Evolutionary conservation across 2,329 filamentous ascomycete species (phyloP), one percentile per base, ranked within the genome.

Genomic region (Aspergillus sp.): DNA sequence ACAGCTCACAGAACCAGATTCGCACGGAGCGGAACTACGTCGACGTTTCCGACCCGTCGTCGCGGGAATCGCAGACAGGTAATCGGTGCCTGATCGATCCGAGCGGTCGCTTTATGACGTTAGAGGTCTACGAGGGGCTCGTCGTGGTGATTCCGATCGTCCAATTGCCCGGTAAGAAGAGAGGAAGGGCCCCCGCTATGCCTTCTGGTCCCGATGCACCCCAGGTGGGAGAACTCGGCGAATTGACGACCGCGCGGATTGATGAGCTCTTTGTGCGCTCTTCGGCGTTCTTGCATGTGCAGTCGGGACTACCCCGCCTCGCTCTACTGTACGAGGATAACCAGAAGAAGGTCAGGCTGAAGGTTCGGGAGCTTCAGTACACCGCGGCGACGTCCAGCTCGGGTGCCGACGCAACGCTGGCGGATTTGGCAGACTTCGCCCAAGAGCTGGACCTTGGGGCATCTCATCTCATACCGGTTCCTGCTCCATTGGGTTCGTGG

Each of bases 81-180:
- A 89, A 95, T 71, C 82, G 88, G 63, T 93, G 89, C 62, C 78
- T 92, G 56, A 86, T 96, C 4, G 93, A 97, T 68, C 91, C 91
- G 0, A 88, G 86, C 0, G 86, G 88, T 5, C 76, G 78, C 20
- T 86, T 84, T 68, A 79, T 89, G 78, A 83, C 83, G 3, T 66
- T 89, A 57, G 85, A 88, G 65, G 75, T 88, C 6, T 88, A 86
- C 57, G 86, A 89, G 65, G 86, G 86, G 14, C 79, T 88, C 4
- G 76, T 88, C 31, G 86, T 82, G 11, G 78, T 88, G 11, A 72
- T 88, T 40, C 85, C 84, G 2, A 78, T 88, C 41, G 72, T 83
- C 6, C 78, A 69, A 75, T 80, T 74, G 72, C 80, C 74, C 62
- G 80, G 69, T 66, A 82, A 67, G 62, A 81, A 65, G 61, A 73